Evolutionary conservation across 1,139 yeast genomes (phyloP), one percentile per base, ranked within the genome.

Genomic region (Candida tetrigidarum): DNA sequence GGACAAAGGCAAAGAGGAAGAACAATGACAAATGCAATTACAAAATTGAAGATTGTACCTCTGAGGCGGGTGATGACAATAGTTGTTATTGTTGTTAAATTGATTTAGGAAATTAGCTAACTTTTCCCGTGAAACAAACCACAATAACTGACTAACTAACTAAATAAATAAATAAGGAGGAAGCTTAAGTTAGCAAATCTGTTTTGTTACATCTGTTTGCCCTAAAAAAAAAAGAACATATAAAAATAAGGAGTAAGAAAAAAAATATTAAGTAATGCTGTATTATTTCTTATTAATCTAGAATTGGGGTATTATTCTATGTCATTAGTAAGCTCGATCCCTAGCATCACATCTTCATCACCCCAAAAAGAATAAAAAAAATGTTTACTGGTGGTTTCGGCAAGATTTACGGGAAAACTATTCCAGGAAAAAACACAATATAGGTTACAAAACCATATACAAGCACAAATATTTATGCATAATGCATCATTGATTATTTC

Each of bases 21-120:
- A 16, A 16, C n/a, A n/a, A n/a, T n/a, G n/a, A n/a, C n/a, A n/a
- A n/a, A n/a, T n/a, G n/a, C n/a, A n/a, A n/a, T n/a, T n/a, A n/a
- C n/a, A n/a, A n/a, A n/a, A n/a, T n/a, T n/a, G n/a, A n/a, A n/a
- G n/a, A n/a, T n/a, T n/a, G n/a, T 30, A 15, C 34, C 34, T 15
- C 14, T 30, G 34, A 30, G 34, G 34, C 34, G 34, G 34, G 8
- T 18, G 34, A 30, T 30, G 34, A 30, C 34, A 12, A 30, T 14
- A 30, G 10, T 30, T 30, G 10, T 16, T 16, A n/a, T 28, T 18
- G 6, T 3, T 16, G 22, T 9, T n/a, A n/a, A n/a, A n/a, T n/a
- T n/a, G n/a, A n/a, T n/a, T 9, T 6, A 30, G n/a, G 34, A 12
- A 30, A 8, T 9, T 16, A 10, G 5, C 22, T 16, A 5, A 16